Base-by-base conservation (phyloP, 2,329 filamentous ascomycete species). In the Coniella lustricola region DNA sequence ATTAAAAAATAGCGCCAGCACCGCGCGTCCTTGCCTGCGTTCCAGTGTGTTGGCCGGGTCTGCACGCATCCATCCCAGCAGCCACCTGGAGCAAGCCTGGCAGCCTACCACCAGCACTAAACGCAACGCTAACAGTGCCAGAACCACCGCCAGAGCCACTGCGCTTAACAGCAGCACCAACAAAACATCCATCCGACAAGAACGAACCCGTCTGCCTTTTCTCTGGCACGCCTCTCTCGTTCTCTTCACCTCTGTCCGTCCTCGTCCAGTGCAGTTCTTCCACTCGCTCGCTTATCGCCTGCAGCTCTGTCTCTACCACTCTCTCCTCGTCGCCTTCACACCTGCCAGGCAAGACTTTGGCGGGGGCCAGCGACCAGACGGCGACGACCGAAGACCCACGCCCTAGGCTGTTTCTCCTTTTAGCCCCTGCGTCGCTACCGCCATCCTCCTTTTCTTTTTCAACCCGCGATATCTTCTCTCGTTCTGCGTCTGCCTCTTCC, bases 361-460 rank as follows among this genome's bases (percentile, higher is more conserved):
- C 48, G 38, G 25, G 40, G 51, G 36, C 48, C 43, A 29, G 25
- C 25, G 25, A 29, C 22, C 34, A 46, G 32, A 53, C 48, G 44
- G 51, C 50, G 48, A 53, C 44, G 48, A 43, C 34, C 34, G 43
- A 53, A n/a, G 51, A 53, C 51, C 51, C 51, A 53, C 50, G 50
- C 44, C 32, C 42, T 47, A 44, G 51, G 44, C 49, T 32, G 29
- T 40, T 48, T 43, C 48, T 50, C 51, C 48, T 53, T 29, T 53
- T 48, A 32, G 21, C 43, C 42, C 42, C 38, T 49, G 42, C 46
- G 43, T n/a, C 51, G 50, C 44, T 44, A 50, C 48, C 44, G 32
- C 41, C 42, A 45, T 33, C 35, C 38, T 41, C 48, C 40, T 46
- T 50, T 50, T 41, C 35, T 45, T 32, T 44, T 36, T 25, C 40